phyloP scores from a whole-genome alignment of 2,329 filamentous ascomycete species.

The Paraphoma sp. region DNA sequence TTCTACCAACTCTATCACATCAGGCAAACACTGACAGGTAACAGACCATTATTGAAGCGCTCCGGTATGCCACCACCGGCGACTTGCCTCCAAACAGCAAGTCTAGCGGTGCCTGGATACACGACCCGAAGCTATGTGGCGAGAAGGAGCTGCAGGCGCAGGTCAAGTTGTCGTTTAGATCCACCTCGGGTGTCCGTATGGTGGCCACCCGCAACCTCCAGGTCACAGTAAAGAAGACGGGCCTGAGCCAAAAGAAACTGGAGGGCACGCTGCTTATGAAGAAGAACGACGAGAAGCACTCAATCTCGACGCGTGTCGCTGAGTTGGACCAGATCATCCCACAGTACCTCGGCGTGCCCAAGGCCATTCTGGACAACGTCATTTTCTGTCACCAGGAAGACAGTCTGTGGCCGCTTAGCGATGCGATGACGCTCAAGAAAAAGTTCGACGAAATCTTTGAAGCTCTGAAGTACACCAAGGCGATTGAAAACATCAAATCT shows the following conservation, averaged over 20 bases:
- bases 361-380: conserved; percentile 88
- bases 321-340: conserved; percentile 87
- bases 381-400: conserved; percentile 99
- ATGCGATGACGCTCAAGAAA: conserved; percentile 85
- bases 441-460: conserved; percentile 98
- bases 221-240: conserved; percentile 83
- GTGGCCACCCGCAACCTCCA: conserved; percentile 85
- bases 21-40: not conserved
- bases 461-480: conserved; percentile 94
- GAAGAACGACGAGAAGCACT: conserved; percentile 79
- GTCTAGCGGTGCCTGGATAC: conserved; percentile 89
- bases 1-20: not conserved
- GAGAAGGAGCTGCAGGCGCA: conserved; percentile 91
- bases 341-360: conserved; percentile 84
- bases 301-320: conserved; percentile 78
- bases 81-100: conserved; percentile 89
- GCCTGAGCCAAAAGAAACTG: conserved; percentile 79
- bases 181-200: conserved; percentile 78
- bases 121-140: conserved; percentile 90
- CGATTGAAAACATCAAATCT: conserved; percentile 91
- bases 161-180: conserved; percentile 86
- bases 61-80: conserved; percentile 97
- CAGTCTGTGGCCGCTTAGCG: conserved; percentile 94
- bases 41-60: conserved; percentile 93
- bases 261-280: conserved; percentile 79